phyloP scores from a whole-genome alignment of 176 grass and related monocot genomes.

The Rhipidocladum racemiflorum region DNA sequence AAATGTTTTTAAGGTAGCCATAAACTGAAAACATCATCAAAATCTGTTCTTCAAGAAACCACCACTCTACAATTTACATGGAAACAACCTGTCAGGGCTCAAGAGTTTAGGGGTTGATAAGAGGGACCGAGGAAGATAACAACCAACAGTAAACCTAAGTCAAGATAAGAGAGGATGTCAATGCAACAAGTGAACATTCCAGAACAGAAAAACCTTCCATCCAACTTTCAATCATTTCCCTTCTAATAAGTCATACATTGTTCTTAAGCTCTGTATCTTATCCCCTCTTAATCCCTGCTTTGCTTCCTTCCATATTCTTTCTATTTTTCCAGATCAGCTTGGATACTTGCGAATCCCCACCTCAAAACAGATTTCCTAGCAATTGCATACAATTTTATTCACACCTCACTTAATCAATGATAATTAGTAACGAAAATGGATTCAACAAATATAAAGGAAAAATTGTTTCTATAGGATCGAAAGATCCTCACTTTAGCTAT shows the following conservation, averaged over 20 bases:
- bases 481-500: no score
- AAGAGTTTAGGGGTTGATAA: neutral
- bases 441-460: neutral
- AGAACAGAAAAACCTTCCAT: neutral
- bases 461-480: no score
- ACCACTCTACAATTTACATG: neutral
- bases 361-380: neutral
- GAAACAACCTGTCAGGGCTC: neutral
- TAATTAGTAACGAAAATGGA: conserved; percentile 7
- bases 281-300: neutral
- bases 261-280: neutral
- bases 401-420: neutral
- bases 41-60: neutral
- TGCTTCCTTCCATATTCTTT: neutral
- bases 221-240: neutral
- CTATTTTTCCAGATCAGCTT: neutral
- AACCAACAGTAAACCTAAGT: neutral
- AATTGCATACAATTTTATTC: neutral
- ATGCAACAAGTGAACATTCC: neutral
- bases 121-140: neutral
- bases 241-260: neutral
- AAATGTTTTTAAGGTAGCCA: neutral
- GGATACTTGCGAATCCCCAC: neutral
- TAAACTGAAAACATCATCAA: neutral
- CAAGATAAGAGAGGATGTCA: neutral